phyloP scores from a whole-genome alignment of 257 asterid genomes.

The Eustoma russellianum region DNA sequence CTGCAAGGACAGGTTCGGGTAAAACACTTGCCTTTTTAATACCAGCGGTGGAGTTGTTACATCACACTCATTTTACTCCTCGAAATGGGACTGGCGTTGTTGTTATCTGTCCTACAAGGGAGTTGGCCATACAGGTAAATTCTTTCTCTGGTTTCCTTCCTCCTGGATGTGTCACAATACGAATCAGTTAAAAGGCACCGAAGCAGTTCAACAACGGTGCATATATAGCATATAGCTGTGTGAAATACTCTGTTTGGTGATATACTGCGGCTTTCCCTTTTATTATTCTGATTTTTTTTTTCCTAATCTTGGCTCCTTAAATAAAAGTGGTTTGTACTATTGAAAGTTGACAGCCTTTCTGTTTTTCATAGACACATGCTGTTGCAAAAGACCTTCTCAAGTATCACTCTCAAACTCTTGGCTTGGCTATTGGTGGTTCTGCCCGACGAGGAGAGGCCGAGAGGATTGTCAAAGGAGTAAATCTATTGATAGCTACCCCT shows the following conservation, averaged over 20 bases:
- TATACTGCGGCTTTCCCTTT: too few species aligned
- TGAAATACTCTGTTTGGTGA: too few species aligned
- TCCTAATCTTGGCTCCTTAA: too few species aligned
- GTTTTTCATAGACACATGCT: conserved; percentile 61
- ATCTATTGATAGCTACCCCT: conserved; percentile 79
- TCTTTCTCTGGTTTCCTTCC: too few species aligned
- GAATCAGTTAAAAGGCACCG: too few species aligned
- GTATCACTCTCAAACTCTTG: conserved; percentile 86
- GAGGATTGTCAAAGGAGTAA: conserved; percentile 70
- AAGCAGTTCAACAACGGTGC: too few species aligned
- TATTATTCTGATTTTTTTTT: neutral
- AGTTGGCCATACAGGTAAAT: conserved; percentile 84
- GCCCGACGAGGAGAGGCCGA: conserved; percentile 79
- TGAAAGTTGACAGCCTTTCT: neutral
- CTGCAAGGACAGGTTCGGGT: conserved; percentile 98
- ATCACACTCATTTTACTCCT: conserved; percentile 41
- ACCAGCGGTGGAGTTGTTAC: conserved; percentile 80
- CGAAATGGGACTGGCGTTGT: conserved; percentile 91
- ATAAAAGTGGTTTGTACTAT: too few species aligned
- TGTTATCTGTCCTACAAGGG: conserved; percentile 94
- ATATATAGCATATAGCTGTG: too few species aligned
- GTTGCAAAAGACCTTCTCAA: conserved; percentile 83
- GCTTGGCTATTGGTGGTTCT: conserved; percentile 71
- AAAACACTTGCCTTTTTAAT: conserved; percentile 88
- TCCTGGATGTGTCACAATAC: too few species aligned